These are phyloP conservation scores for Ogataea trehaloabstinens DNA, from an alignment of 805 yeast genomes.

Conservation along the genomic window DNA sequence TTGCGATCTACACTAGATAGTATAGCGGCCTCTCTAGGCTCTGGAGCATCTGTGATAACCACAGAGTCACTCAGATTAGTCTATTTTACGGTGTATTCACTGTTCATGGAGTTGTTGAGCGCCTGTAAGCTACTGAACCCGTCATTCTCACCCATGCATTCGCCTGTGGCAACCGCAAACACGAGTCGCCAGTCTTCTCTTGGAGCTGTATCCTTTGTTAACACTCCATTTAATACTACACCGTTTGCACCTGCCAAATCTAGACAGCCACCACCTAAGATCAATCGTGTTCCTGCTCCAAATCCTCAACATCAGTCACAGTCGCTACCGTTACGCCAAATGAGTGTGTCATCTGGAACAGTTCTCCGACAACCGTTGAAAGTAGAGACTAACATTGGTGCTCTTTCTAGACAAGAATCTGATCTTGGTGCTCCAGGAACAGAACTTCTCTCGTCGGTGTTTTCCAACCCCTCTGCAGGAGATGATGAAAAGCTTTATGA, in stretches of 20 bases:
- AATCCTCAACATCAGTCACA: constrained; percentile 20
- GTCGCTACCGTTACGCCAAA: constrained; percentile 12
- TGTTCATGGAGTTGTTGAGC: constrained; percentile 27
- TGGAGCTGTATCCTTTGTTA: constrained; percentile 12
- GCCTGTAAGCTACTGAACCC: constrained; percentile 28
- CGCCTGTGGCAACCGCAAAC: constrained; percentile 3
- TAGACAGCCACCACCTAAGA: constrained; percentile 15
- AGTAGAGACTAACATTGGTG: constrained; percentile 21
- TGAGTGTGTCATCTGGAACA: constrained; percentile 11
- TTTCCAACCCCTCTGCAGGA: constrained; percentile 7
- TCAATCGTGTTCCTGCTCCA: constrained; percentile 21
- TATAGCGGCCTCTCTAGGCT: constrained; percentile 10
- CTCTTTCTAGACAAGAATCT: constrained; percentile 28
- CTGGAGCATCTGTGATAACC: constrained; percentile 6
- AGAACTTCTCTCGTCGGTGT: not conserved
- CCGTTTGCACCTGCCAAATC: constrained; percentile 10
- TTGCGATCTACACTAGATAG: constrained; percentile 19
- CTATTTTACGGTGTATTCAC: constrained; percentile 27
- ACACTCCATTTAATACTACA: constrained; percentile 8
- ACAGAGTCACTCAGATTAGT: constrained; percentile 24
- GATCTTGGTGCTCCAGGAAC: constrained; percentile 22
- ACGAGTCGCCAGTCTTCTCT: constrained; percentile 10
- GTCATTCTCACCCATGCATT: constrained; percentile 9
- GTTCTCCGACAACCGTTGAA: constrained; percentile 25
- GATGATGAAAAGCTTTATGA: constrained; percentile 31